Evolutionary conservation across 768 basidiomycete species (phyloP).

Genomic region (Termitomyces sp.): DNA sequence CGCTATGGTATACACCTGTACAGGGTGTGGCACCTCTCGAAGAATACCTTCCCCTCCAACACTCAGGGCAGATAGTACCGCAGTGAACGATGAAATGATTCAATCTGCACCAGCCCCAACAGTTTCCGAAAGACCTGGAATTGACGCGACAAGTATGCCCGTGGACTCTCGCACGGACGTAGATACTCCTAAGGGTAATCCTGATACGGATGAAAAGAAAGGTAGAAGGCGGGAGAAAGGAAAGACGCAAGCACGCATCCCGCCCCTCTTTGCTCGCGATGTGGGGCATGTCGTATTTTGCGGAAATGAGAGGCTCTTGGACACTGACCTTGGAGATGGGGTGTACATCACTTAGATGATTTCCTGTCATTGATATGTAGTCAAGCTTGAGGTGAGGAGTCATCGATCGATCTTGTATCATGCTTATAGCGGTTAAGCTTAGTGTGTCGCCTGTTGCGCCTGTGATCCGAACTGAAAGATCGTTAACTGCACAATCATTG

Average conservation of each 20-base stretch:
- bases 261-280: slow-evolving; percentile 58
- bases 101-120: background rate
- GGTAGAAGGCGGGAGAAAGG: slow-evolving; percentile 12
- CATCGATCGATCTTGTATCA: background rate
- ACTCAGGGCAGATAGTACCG: slow-evolving; percentile 1
- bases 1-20: slow-evolving; percentile 53
- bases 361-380: background rate
- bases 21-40: slow-evolving; percentile 48
- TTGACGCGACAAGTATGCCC: background rate
- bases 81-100: background rate
- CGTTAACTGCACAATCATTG: background rate
- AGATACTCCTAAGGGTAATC: background rate
- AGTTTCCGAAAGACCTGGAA: background rate
- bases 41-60: slow-evolving; percentile 64
- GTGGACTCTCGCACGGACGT: background rate
- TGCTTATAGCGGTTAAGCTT: background rate
- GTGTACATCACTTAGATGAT: slow-evolving; percentile 20
- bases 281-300: slow-evolving; percentile 64
- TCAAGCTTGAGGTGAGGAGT: background rate
- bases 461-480: background rate
- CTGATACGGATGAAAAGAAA: background rate
- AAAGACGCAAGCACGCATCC: slow-evolving; percentile 27
- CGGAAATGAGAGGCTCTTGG: slow-evolving; percentile 46
- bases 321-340: slow-evolving; percentile 17
- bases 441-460: background rate